These are phyloP conservation scores for Dovyalis caffra DNA, from an alignment of 345 rosid genomes.

Conservation along the genomic window DNA sequence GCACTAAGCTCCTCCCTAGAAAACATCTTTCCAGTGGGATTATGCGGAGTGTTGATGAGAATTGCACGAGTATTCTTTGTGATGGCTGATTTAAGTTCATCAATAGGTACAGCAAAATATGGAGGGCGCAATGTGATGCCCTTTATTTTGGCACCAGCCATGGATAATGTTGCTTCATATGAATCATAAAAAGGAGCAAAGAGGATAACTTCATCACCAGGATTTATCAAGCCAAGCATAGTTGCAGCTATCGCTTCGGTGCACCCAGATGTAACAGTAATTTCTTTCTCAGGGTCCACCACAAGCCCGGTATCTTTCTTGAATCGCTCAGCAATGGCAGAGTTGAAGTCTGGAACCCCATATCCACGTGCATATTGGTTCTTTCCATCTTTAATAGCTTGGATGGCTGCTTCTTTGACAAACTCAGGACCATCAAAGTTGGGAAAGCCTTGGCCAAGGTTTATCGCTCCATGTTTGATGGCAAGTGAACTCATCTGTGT, in stretches of 20 bases:
- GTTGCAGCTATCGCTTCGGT: slow-evolving; percentile 95
- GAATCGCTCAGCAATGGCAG: slow-evolving; percentile 69
- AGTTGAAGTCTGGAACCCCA: slow-evolving; percentile 71
- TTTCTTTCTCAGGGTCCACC: slow-evolving; percentile 85
- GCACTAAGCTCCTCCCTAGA: slow-evolving; percentile 61
- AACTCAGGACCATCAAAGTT: slow-evolving; percentile 97
- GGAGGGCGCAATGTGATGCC: slow-evolving; percentile 83
- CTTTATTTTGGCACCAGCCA: slow-evolving; percentile 88
- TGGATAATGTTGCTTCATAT: slow-evolving; percentile 91
- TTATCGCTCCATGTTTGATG: slow-evolving; percentile 81
- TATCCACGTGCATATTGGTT: slow-evolving; percentile 94
- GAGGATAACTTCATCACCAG: slow-evolving; percentile 89
- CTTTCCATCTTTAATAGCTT: slow-evolving; percentile 84
- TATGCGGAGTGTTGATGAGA: slow-evolving; percentile 86
- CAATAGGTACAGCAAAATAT: slow-evolving; percentile 62
- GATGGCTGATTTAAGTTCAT: slow-evolving; percentile 72
- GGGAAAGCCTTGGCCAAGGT: slow-evolving; percentile 95
- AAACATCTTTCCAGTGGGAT: slow-evolving; percentile 97
- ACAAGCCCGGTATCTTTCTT: slow-evolving; percentile 67
- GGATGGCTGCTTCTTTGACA: slow-evolving; percentile 90
- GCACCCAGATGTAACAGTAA: slow-evolving; percentile 93
- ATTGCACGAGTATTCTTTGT: slow-evolving; percentile 75
- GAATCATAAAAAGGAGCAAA: slow-evolving; percentile 95
- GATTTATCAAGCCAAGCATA: slow-evolving; percentile 78
- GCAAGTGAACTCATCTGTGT: slow-evolving; percentile 92